phyloP scores from a whole-genome alignment of 306 rosid genomes.

The Boehmeria nivea region DNA sequence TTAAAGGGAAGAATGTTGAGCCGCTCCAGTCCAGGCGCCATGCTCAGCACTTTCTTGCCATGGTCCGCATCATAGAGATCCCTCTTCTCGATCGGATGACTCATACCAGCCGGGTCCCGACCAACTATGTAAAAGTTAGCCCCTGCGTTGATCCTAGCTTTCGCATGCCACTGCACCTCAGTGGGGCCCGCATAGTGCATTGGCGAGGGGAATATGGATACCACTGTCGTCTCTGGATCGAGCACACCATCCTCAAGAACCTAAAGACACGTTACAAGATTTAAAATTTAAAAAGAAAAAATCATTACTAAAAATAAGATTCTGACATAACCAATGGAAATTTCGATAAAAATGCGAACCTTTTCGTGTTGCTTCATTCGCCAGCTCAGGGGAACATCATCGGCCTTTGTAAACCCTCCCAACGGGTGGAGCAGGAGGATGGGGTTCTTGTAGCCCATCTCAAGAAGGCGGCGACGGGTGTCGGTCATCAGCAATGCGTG shows the following conservation, averaged over 20 bases:
- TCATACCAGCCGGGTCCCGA: constrained; percentile 99
- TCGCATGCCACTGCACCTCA: constrained; percentile 99
- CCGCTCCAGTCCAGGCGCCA: constrained; percentile 98
- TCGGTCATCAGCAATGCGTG: constrained; percentile 98
- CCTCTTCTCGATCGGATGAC: constrained; percentile 84
- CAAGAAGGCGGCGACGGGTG: constrained; percentile 87
- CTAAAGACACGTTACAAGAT: constrained; percentile 28
- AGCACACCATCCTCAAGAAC: constrained; percentile 99
- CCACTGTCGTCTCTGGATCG: constrained; percentile 96
- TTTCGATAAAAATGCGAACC: constrained; percentile 27
- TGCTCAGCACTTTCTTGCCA: constrained; percentile 93
- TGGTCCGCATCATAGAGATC: constrained; percentile 97
- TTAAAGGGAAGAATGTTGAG: constrained; percentile 93
- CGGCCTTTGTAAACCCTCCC: constrained; percentile 97
- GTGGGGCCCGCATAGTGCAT: constrained; percentile 99
- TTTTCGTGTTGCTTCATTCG: constrained; percentile 98
- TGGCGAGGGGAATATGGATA: constrained; percentile 97
- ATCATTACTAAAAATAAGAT: neutral
- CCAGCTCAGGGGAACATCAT: constrained; percentile 96
- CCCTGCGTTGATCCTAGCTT: constrained; percentile 97
- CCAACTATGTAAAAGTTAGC: constrained; percentile 98
- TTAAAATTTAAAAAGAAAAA: neutral
- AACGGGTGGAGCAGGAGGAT: constrained; percentile 91
- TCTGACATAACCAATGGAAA: neutral
- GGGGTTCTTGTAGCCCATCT: constrained; percentile 97